A percentile compares a stretch with the other conserved stretches of the same genome.
phyloP scores from a whole-genome alignment of 257 asterid species.

The Rubia yunnanensis region DNA sequence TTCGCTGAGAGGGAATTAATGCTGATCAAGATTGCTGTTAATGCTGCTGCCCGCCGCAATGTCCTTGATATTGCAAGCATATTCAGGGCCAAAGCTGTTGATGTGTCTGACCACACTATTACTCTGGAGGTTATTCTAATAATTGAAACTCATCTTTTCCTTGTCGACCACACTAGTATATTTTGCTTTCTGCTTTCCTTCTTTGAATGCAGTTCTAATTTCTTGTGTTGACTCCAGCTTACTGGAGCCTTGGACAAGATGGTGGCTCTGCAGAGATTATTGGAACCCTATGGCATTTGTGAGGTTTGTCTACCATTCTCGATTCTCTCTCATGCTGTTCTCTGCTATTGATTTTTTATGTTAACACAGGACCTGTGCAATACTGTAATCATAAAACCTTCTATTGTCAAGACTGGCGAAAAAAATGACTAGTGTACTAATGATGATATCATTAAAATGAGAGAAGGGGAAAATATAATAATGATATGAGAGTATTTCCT shows the following conservation, averaged over 20 bases:
- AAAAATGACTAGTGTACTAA: not conserved
- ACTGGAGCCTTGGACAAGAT: slow-evolving; percentile 92
- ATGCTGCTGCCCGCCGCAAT: slow-evolving; percentile 82
- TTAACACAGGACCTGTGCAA: not conserved
- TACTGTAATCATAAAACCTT: not conserved
- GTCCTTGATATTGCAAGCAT: slow-evolving; percentile 98
- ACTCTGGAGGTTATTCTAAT: slow-evolving; percentile 67
- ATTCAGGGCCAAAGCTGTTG: slow-evolving; percentile 96
- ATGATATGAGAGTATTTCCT: not conserved
- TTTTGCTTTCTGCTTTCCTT: not conserved
- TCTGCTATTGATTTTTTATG: not conserved
- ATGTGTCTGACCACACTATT: slow-evolving; percentile 93
- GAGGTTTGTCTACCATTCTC: slow-evolving; percentile 48
- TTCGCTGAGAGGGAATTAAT: slow-evolving; percentile 91
- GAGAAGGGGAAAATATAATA: not conserved
- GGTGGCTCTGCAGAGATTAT: slow-evolving; percentile 85
- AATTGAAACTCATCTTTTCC: not conserved
- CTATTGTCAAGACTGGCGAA: not conserved
- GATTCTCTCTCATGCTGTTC: not conserved
- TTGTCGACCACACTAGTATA: not conserved
- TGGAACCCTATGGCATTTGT: slow-evolving; percentile 95
- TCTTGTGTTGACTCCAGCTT: slow-evolving; percentile 39
- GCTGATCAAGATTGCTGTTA: slow-evolving; percentile 83
- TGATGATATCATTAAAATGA: not conserved
- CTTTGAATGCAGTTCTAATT: not conserved